Percentiles rank a stretch among this genome's conserved stretches.
Evolutionary conservation across 2,329 filamentous ascomycete genomes (phyloP).

Genomic region (Pseudogymnoascus sp.): DNA sequence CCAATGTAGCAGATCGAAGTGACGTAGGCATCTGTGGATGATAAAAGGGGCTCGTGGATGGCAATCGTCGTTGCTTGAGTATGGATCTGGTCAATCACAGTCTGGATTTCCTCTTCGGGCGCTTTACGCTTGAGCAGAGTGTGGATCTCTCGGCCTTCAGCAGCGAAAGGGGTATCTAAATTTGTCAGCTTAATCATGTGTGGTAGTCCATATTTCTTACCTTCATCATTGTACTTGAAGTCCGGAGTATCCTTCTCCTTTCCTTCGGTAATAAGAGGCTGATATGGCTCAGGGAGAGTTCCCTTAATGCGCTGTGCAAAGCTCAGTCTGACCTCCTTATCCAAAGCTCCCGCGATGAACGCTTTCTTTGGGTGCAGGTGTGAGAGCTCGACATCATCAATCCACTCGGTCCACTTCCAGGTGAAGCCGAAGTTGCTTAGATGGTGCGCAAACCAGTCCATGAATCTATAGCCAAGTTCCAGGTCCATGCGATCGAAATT

Average conservation of each 20-base stretch:
- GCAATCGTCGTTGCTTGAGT: slow-evolving; percentile 63
- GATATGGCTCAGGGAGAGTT: slow-evolving; percentile 78
- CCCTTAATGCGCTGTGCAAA: slow-evolving; percentile 95
- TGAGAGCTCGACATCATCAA: slow-evolving; percentile 71
- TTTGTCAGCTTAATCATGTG: slow-evolving; percentile 11
- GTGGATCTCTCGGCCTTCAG: slow-evolving; percentile 76
- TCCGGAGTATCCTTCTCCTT: slow-evolving; percentile 95
- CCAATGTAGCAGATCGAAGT: slow-evolving; percentile 90
- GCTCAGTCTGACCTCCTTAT: slow-evolving; percentile 94
- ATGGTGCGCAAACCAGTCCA: slow-evolving; percentile 98
- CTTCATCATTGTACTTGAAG: slow-evolving; percentile 77
- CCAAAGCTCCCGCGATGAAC: slow-evolving; percentile 81
- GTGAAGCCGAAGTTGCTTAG: slow-evolving; percentile 98
- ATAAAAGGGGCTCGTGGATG: slow-evolving; percentile 65
- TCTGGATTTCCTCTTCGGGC: slow-evolving; percentile 76
- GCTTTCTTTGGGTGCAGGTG: slow-evolving; percentile 81
- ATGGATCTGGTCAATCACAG: slow-evolving; percentile 72
- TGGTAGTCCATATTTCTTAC: slow-evolving; percentile 39
- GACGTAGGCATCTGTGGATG: slow-evolving; percentile 89
- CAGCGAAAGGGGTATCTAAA: slow-evolving; percentile 65
- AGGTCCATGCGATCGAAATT: slow-evolving; percentile 77
- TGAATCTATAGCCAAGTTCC: slow-evolving; percentile 76
- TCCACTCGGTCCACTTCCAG: slow-evolving; percentile 99
- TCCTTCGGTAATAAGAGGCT: slow-evolving; percentile 69
- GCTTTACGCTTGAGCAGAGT: slow-evolving; percentile 76